Conservation (phyloP, 2,329 filamentous ascomycete species). For the Bipolaris sorokiniana region DNA sequence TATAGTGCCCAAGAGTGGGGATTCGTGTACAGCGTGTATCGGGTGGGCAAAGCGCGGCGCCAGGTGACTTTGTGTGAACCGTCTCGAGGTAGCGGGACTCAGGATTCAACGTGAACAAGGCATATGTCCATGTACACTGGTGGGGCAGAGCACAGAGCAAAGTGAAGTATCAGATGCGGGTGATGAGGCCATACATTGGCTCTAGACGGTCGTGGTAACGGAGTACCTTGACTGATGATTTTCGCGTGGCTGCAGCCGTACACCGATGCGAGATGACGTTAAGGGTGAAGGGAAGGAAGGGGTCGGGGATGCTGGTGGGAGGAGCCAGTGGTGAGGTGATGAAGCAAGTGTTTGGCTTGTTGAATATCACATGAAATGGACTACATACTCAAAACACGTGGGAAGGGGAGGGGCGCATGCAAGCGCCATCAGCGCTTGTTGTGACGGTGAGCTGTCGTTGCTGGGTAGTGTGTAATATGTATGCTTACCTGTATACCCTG, state of each 20-base stretch:
- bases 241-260: constrained; percentile 2
- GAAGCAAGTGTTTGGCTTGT: neutral
- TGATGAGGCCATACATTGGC: neutral
- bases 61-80: constrained; percentile 1
- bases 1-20: constrained; percentile 8
- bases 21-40: constrained; percentile 2
- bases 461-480: neutral
- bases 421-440: neutral
- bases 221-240: neutral
- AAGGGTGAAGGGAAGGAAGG: neutral
- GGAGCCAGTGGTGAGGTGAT: neutral
- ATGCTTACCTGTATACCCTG: neutral
- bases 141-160: constrained; percentile 3
- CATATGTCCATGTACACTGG: neutral
- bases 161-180: neutral
- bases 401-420: neutral
- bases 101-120: neutral
- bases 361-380: neutral
- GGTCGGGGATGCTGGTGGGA: neutral
- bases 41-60: constrained; percentile 2
- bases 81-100: neutral
- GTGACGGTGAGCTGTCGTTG: neutral
- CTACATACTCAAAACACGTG: neutral
- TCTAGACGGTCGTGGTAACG: neutral
- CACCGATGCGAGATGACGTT: constrained; percentile 8